Percentiles rank a stretch among this genome's conserved stretches.
Conservation (phyloP, 2,329 filamentous ascomycete genomes). For the Cryphonectria japonica region DNA sequence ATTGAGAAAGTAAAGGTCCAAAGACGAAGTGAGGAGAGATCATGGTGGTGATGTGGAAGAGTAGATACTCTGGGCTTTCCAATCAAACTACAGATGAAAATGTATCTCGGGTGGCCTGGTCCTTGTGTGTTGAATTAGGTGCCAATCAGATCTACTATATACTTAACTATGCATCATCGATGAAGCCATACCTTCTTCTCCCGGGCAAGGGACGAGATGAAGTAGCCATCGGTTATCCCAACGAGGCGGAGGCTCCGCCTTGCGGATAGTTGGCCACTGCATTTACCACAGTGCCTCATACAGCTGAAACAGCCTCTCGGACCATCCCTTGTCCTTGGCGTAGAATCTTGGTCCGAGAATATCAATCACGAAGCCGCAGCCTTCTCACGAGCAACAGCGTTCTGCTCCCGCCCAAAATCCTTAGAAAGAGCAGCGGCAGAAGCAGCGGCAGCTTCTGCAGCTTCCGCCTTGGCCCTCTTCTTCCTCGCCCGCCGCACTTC, state of each 20-base stretch:
- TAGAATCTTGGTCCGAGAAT: not conserved
- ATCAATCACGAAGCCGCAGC: conserved; percentile 19
- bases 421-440: not conserved
- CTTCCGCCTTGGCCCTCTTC: conserved; percentile 53
- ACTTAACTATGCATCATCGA: not conserved
- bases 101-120: not conserved
- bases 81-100: not conserved
- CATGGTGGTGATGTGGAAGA: not conserved
- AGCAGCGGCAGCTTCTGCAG: conserved; percentile 32
- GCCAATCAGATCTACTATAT: not conserved
- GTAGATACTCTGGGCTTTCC: not conserved
- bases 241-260: not conserved
- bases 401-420: conserved; percentile 4
- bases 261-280: not conserved
- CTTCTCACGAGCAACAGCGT: not conserved
- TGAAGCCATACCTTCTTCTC: not conserved
- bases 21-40: not conserved
- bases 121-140: not conserved
- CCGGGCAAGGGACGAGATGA: not conserved
- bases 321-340: not conserved
- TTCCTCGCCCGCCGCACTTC: conserved; percentile 67
- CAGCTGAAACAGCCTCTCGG: not conserved
- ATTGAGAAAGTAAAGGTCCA: no score
- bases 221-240: not conserved
- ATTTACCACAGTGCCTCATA: not conserved